Conservation (phyloP, 1,284 basidiomycete species). For the Pholiota adiposa region DNA sequence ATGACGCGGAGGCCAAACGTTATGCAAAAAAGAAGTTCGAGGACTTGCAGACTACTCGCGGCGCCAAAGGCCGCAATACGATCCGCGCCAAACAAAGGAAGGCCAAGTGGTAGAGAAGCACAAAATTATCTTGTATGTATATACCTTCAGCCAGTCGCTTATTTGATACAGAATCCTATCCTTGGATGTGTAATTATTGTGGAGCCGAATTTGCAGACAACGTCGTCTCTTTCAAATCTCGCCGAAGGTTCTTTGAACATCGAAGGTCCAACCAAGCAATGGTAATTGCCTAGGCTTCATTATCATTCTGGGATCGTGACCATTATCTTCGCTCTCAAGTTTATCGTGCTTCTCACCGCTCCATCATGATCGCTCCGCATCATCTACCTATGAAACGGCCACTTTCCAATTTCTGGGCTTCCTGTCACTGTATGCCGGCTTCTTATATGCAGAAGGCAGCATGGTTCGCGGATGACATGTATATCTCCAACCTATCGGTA, state of each 20-base stretch:
- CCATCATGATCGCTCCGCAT: too few relatives aligned
- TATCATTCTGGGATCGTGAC: too few relatives aligned
- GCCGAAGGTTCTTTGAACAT: background rate
- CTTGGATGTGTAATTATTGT: background rate
- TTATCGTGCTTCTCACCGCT: too few relatives aligned
- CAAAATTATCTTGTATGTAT: background rate
- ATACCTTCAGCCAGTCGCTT: background rate
- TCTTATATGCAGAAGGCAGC: too few relatives aligned
- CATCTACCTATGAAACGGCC: too few relatives aligned
- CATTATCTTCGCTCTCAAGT: too few relatives aligned
- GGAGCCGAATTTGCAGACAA: background rate
- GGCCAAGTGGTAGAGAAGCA: conserved; percentile 65
- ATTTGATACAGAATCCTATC: background rate
- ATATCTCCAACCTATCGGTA: too few relatives aligned
- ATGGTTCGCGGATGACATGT: too few relatives aligned
- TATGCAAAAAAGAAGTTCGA: conserved; percentile 96
- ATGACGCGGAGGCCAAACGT: conserved; percentile 82
- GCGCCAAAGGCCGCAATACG: conserved; percentile 77
- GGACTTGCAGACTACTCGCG: conserved; percentile 77
- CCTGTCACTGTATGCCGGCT: too few relatives aligned
- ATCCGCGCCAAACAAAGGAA: conserved; percentile 71
- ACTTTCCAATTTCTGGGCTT: too few relatives aligned
- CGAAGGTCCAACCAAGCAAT: too few relatives aligned
- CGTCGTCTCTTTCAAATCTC: background rate
- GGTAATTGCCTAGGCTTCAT: too few relatives aligned